Conservation (phyloP, 495 filamentous ascomycete species). For the Talaromyces thailandensis region DNA sequence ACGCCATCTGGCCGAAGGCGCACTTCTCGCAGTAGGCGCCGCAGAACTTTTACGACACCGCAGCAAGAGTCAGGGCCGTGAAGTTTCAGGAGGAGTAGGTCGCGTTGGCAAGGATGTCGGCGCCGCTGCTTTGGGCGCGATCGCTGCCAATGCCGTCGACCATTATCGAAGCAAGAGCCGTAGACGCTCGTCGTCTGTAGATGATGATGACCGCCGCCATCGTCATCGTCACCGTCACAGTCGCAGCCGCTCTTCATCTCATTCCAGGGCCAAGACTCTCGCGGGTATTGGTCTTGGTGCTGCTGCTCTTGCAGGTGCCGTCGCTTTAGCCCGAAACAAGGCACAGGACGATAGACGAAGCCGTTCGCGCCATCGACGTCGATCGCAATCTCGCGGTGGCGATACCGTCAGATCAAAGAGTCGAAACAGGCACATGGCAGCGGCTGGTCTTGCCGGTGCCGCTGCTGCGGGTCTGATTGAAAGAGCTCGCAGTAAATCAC, state of each 20-base stretch:
- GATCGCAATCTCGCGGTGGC: constrained; percentile 33
- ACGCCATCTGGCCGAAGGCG: constrained; percentile 81
- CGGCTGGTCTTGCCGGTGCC: constrained; percentile 70
- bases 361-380: constrained; percentile 55
- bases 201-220: constrained; percentile 38
- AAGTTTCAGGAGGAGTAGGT: constrained; percentile 47
- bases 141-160: constrained; percentile 70
- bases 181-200: constrained; percentile 37
- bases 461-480: constrained; percentile 70
- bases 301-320: constrained; percentile 71
- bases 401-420: constrained; percentile 41
- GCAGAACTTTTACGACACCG: constrained; percentile 67
- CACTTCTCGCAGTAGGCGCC: constrained; percentile 67
- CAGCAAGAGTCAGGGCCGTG: constrained; percentile 47
- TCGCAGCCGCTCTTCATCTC: constrained; percentile 47
- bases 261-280: constrained; percentile 48
- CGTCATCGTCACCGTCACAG: constrained; percentile 26
- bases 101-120: constrained; percentile 68
- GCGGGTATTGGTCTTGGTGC: constrained; percentile 71
- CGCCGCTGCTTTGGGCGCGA: constrained; percentile 71
- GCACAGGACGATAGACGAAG: constrained; percentile 57
- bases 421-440: constrained; percentile 60
- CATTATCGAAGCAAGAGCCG: constrained; percentile 57
- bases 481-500: constrained; percentile 63
- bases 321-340: constrained; percentile 64